Percentiles rank a stretch among this genome's conserved stretches.
phyloP scores from a whole-genome alignment of 2,329 filamentous ascomycete genomes.

The Boeremia exigua region DNA sequence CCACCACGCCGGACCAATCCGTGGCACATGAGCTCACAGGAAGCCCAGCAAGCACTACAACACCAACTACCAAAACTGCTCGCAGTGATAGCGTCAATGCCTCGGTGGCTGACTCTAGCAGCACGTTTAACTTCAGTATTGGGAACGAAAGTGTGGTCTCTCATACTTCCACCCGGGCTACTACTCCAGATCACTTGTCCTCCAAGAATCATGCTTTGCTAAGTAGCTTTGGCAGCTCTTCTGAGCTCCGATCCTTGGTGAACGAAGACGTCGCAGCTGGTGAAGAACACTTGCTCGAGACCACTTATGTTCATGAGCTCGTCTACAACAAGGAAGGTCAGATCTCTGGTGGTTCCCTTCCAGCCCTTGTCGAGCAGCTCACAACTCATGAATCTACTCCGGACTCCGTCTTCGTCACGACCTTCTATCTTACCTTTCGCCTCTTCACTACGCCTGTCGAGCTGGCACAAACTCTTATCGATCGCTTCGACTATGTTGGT shows the following conservation, averaged over 20 bases:
- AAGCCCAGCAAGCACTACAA: slow-evolving; percentile 45
- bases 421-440: slow-evolving; percentile 95
- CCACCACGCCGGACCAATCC: slow-evolving; percentile 22
- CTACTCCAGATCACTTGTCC: slow-evolving; percentile 74
- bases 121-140: slow-evolving; percentile 74
- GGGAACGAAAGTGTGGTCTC: slow-evolving; percentile 83
- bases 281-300: slow-evolving; percentile 85
- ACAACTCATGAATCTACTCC: slow-evolving; percentile 93
- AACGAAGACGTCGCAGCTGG: slow-evolving; percentile 79
- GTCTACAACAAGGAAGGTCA: slow-evolving; percentile 94
- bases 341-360: slow-evolving; percentile 88
- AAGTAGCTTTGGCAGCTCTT: slow-evolving; percentile 69
- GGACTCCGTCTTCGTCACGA: slow-evolving; percentile 87
- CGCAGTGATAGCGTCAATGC: slow-evolving; percentile 70
- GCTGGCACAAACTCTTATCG: slow-evolving; percentile 81
- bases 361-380: slow-evolving; percentile 90
- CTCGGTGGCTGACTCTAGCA: slow-evolving; percentile 78
- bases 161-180: slow-evolving; percentile 83
- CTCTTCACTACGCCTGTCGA: slow-evolving; percentile 84
- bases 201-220: slow-evolving; percentile 62
- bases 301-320: slow-evolving; percentile 88
- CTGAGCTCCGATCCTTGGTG: slow-evolving; percentile 67
- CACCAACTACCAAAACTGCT: slow-evolving; percentile 34
- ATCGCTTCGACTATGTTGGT: slow-evolving; percentile 89
- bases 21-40: slow-evolving; percentile 33